Evolutionary conservation across 345 rosid genomes (phyloP).

Genomic region (Eucalyptus rudis): DNA sequence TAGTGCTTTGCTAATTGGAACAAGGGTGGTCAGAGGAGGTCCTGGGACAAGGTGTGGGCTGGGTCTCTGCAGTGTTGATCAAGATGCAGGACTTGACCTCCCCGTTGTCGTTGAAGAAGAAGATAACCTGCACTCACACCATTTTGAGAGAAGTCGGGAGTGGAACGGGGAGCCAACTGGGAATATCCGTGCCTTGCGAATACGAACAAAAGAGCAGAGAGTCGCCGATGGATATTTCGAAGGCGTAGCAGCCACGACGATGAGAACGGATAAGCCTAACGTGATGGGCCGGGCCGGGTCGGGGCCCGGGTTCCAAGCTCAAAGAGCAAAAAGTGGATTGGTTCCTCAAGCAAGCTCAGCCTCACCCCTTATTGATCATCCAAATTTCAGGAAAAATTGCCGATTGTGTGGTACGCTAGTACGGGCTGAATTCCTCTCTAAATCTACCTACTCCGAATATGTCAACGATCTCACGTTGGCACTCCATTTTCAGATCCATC

Average conservation of each 20-base stretch:
- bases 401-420: neutral
- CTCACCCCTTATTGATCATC: neutral
- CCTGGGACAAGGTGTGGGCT: neutral
- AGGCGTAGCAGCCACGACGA: neutral
- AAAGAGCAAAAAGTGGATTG: neutral
- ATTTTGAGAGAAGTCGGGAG: neutral
- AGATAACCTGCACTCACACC: neutral
- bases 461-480: neutral
- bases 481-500: neutral
- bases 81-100: neutral
- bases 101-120: neutral
- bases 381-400: neutral
- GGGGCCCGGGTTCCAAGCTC: neutral
- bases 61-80: neutral
- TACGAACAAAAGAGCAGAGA: neutral
- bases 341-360: neutral
- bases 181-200: neutral
- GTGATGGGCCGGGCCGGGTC: neutral
- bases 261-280: neutral
- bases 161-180: neutral
- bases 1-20: neutral
- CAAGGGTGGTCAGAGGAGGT: neutral
- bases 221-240: neutral
- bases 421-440: neutral
- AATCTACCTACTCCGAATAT: neutral